These are phyloP conservation scores for Mortierella sp. DNA, from an alignment of 371 early-diverging fungal species.

Conservation along the genomic window DNA sequence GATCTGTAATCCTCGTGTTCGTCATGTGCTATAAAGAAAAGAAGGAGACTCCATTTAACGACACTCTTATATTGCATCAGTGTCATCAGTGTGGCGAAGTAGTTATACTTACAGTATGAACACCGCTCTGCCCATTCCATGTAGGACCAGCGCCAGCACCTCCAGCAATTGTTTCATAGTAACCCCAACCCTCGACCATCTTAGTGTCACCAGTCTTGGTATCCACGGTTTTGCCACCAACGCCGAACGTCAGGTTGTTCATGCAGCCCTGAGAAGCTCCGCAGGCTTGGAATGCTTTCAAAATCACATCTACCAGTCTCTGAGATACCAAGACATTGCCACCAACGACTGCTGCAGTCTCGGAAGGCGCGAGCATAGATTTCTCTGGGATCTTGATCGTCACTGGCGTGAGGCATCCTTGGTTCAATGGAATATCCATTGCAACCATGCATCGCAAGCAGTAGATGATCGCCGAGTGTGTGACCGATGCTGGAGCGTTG, in stretches of 20 bases:
- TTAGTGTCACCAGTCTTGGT: slow-evolving; percentile 60
- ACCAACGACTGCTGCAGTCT: slow-evolving; percentile 94
- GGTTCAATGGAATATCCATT: slow-evolving; percentile 93
- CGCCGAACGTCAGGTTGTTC: slow-evolving; percentile 97
- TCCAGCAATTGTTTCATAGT: slow-evolving; percentile 96
- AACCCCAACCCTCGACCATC: slow-evolving; percentile 87
- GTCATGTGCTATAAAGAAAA: slow-evolving; percentile 88
- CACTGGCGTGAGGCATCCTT: slow-evolving; percentile 93
- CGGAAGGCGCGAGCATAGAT: slow-evolving; percentile 84
- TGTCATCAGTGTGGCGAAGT: not conserved
- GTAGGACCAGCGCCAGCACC: slow-evolving; percentile 89
- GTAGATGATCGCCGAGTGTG: slow-evolving; percentile 94
- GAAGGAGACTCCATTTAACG: not conserved
- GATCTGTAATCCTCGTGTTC: slow-evolving; percentile 97
- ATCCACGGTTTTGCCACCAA: slow-evolving; percentile 67
- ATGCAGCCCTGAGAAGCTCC: slow-evolving; percentile 96
- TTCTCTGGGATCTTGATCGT: slow-evolving; percentile 80
- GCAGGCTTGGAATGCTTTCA: slow-evolving; percentile 91
- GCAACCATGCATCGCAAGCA: slow-evolving; percentile 92
- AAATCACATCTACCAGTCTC: slow-evolving; percentile 91
- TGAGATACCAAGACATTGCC: slow-evolving; percentile 97
- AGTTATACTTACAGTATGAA: slow-evolving; percentile 63
- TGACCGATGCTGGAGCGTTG: slow-evolving; percentile 65
- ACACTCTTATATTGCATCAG: not conserved
- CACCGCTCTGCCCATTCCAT: slow-evolving; percentile 90